A percentile compares a stretch with the other conserved stretches of the same genome.
phyloP scores from a whole-genome alignment of 805 yeast genomes.

The Tetrapisispora arboricola region DNA sequence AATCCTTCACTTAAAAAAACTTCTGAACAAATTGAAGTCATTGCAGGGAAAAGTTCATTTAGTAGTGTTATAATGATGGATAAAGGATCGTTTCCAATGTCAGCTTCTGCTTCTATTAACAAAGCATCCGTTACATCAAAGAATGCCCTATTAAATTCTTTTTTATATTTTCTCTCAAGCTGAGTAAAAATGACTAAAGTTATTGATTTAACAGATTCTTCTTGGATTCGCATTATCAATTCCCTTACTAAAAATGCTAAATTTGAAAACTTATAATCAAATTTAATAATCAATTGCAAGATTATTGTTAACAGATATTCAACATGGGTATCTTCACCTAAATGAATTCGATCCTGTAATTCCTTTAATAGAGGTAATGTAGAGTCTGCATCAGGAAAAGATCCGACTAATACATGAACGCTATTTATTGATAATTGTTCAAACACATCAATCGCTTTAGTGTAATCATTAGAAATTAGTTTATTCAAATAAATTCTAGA shows the following conservation, averaged over 20 bases:
- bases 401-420: constrained; percentile 16
- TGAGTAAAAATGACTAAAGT: constrained; percentile 15
- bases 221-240: constrained; percentile 14
- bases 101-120: constrained; percentile 19
- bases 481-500: constrained; percentile 12
- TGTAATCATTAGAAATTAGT: constrained; percentile 9
- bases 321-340: constrained; percentile 12
- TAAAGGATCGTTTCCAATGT: constrained; percentile 17
- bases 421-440: constrained; percentile 12
- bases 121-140: constrained; percentile 14
- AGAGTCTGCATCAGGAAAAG: constrained; percentile 12
- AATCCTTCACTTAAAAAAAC: constrained; percentile 24
- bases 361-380: constrained; percentile 13
- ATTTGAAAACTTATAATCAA: constrained; percentile 18
- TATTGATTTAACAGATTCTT: constrained; percentile 14
- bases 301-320: constrained; percentile 17
- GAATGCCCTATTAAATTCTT: constrained; percentile 13
- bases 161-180: constrained; percentile 10
- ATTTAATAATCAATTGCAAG: constrained; percentile 21
- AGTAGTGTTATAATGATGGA: constrained; percentile 14
- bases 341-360: constrained; percentile 12
- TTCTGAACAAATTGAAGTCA: constrained; percentile 20
- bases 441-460: constrained; percentile 15
- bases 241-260: constrained; percentile 19
- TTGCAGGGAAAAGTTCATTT: constrained; percentile 21